phyloP scores from a whole-genome alignment of 2,329 filamentous ascomycete genomes.

The Calonectria honghensis region DNA sequence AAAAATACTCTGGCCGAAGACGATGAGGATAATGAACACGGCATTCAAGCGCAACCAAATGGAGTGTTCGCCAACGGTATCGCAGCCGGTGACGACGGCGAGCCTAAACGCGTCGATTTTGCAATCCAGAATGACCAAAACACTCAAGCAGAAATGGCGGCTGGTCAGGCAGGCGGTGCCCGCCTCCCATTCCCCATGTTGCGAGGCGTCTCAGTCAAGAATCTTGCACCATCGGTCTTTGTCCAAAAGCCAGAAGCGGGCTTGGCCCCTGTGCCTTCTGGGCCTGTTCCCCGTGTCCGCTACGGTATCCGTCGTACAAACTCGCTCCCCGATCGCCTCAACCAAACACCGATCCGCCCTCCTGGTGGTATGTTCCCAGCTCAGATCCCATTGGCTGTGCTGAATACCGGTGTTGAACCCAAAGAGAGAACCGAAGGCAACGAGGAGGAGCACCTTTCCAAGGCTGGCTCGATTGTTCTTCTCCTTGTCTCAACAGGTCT shows the following conservation, averaged over 20 bases:
- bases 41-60: slow-evolving; percentile 57
- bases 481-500: slow-evolving; percentile 79
- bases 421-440: slow-evolving; percentile 56
- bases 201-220: slow-evolving; percentile 78
- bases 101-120: slow-evolving; percentile 76
- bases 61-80: slow-evolving; percentile 53
- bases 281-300: slow-evolving; percentile 74
- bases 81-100: slow-evolving; percentile 56
- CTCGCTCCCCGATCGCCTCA: slow-evolving; percentile 82
- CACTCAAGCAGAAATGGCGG: slow-evolving; percentile 55
- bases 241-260: slow-evolving; percentile 64
- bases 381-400: slow-evolving; percentile 63
- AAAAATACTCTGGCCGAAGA: slow-evolving; percentile 63
- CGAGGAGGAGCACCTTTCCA: slow-evolving; percentile 71
- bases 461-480: slow-evolving; percentile 75
- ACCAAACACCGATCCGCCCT: slow-evolving; percentile 66
- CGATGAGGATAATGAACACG: slow-evolving; percentile 52
- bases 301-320: slow-evolving; percentile 83
- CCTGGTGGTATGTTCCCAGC: slow-evolving; percentile 71
- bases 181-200: slow-evolving; percentile 72
- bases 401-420: slow-evolving; percentile 57
- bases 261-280: slow-evolving; percentile 57
- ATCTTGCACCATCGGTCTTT: slow-evolving; percentile 84
- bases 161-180: slow-evolving; percentile 43
- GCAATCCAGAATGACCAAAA: slow-evolving; percentile 61